Conservation (phyloP, 2,329 filamentous ascomycete species). For the Aureobasidium zeae region DNA sequence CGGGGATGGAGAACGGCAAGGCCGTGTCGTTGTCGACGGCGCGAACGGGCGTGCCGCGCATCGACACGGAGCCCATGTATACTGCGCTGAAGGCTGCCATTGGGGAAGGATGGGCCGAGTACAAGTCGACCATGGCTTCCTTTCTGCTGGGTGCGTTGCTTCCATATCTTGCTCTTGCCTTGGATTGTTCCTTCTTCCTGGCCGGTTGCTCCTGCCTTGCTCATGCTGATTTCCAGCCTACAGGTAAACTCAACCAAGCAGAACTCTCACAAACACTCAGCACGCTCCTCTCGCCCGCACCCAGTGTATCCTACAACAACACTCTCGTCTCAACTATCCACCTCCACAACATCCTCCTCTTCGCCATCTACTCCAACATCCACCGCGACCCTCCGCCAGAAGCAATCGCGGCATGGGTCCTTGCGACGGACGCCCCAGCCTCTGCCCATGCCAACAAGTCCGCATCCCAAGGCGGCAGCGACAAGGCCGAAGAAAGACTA, state of each 20-base stretch:
- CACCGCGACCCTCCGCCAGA: slow-evolving; percentile 49
- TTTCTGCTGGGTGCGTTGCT: slow-evolving; percentile 46
- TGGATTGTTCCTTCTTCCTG: neutral
- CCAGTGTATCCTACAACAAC: slow-evolving; percentile 36
- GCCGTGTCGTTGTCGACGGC: slow-evolving; percentile 22
- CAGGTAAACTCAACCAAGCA: slow-evolving; percentile 51
- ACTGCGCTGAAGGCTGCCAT: slow-evolving; percentile 51
- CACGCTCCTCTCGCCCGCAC: slow-evolving; percentile 45
- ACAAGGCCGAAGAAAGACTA: slow-evolving; percentile 53
- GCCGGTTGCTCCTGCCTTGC: neutral
- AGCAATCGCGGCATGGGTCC: slow-evolving; percentile 55
- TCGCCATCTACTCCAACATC: slow-evolving; percentile 50
- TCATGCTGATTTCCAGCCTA: neutral
- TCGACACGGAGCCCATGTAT: slow-evolving; percentile 55
- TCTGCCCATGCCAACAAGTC: slow-evolving; percentile 41
- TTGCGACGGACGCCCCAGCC: slow-evolving; percentile 65
- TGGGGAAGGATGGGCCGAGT: slow-evolving; percentile 50
- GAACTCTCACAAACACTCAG: slow-evolving; percentile 50
- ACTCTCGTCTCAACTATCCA: slow-evolving; percentile 30
- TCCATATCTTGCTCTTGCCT: too few species aligned
- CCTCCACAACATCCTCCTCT: slow-evolving; percentile 54
- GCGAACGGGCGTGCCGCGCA: slow-evolving; percentile 44
- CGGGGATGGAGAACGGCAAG: neutral
- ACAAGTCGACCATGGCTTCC: slow-evolving; percentile 48
- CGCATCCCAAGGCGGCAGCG: slow-evolving; percentile 35